Evolutionary conservation across 2,329 filamentous ascomycete genomes (phyloP), one percentile per base, ranked within the genome.

Genomic region (Lithohypha guttulata): DNA sequence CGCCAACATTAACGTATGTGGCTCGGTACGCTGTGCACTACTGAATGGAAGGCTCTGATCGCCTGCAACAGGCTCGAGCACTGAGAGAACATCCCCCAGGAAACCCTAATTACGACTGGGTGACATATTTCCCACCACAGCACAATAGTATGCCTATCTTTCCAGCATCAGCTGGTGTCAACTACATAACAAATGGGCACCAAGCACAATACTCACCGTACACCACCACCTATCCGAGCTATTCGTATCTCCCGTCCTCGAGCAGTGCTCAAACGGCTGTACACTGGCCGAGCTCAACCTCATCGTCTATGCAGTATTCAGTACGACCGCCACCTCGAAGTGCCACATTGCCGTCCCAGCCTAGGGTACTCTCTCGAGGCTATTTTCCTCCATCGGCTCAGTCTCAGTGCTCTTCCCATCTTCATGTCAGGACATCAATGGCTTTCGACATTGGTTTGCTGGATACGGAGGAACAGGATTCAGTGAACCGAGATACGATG

Each of bases 391-490:
- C 26, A 8, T 38, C n/a, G n/a, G 26, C 20, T 34, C 51, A 54
- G 25, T 22, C 54, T 19, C 42, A 53, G 4, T 54, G 55, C 10
- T 62, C 54, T 43, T 47, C 54, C 15, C 54, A 55, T 21, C 52
- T 53, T 6, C 53, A 54, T 53, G n/a, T 60, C 57, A 47, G 46
- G 57, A 35, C 41, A 13, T 31, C 39, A 9, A 51, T 56, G 25
- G 50, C 58, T 10, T 58, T 58, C 22, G 61, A 63, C 31, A 51
- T 52, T 18, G 50, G 56, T 27, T 48, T 49, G 30, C 58, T 60
- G 34, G 53, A 56, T 13, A 61, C 65, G 23, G 64, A 67, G 50
- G 59, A 54, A 41, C 64, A 67, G 49, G 60, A 63, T 25, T 66
- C 63, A 26, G 51, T 53, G 25, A 64, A 66, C 42, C 59, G 64